A percentile compares a stretch with the other conserved stretches of the same genome.
phyloP scores from a whole-genome alignment of 495 filamentous ascomycete species.

The Tuber magnatum region DNA sequence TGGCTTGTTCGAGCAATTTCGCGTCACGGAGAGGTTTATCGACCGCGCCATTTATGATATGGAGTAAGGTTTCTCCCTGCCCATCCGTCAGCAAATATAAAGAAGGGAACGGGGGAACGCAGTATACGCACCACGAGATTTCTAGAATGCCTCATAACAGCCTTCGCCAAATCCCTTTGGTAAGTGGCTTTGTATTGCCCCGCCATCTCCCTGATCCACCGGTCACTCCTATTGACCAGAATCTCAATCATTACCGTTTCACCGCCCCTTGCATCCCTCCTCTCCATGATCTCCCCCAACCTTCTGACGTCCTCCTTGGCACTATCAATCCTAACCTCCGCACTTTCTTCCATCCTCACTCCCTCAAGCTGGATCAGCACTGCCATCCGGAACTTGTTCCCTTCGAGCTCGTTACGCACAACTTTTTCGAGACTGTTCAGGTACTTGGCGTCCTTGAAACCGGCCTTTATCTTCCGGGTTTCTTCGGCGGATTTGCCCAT shows the following conservation, averaged over 20 bases:
- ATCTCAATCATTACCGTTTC: constrained; percentile 87
- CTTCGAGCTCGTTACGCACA: constrained; percentile 68
- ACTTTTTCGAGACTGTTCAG: constrained; percentile 70
- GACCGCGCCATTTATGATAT: constrained; percentile 93
- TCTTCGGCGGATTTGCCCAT: constrained; percentile 84
- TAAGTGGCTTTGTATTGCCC: constrained; percentile 62
- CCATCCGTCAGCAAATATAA: not conserved
- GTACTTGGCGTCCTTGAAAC: constrained; percentile 88
- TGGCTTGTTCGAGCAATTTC: constrained; percentile 85
- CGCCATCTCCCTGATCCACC: constrained; percentile 73
- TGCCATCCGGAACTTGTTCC: constrained; percentile 88
- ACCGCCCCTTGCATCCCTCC: constrained; percentile 69
- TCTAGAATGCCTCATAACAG: constrained; percentile 77
- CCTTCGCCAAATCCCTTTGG: constrained; percentile 71
- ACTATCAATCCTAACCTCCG: constrained; percentile 48
- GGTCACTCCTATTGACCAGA: constrained; percentile 68
- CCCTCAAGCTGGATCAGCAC: constrained; percentile 74
- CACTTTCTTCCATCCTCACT: constrained; percentile 64
- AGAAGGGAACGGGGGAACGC: constrained; percentile 9
- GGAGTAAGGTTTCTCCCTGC: constrained; percentile 88
- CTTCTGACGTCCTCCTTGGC: constrained; percentile 65
- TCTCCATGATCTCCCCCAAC: constrained; percentile 54
- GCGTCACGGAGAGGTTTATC: constrained; percentile 93
- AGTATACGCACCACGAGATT: constrained; percentile 74
- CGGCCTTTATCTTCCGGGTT: constrained; percentile 83